These are phyloP conservation scores for Globisporangium spiculum DNA, from an alignment of 352 stramenopile species.

Conservation along the genomic window DNA sequence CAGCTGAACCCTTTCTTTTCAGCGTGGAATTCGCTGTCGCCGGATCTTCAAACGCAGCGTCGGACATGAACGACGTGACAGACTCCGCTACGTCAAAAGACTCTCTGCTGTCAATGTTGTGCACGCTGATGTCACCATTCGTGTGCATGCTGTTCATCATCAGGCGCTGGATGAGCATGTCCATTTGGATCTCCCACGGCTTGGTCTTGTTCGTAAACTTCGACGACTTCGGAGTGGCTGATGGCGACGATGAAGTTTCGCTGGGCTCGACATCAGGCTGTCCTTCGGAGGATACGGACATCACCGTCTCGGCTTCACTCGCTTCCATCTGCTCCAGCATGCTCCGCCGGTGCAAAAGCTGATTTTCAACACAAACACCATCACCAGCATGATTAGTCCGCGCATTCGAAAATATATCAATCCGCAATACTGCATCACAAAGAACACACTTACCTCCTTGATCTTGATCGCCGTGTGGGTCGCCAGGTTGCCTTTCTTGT, in stretches of 20 bases:
- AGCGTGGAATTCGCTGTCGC: neutral
- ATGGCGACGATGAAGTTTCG: conserved; percentile 11
- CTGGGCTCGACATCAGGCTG: conserved; percentile 14
- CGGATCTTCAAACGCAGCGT: conserved; percentile 21
- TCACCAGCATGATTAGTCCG: neutral
- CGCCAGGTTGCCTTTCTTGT: conserved; percentile 82
- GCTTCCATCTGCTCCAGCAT: conserved; percentile 7
- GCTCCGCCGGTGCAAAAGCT: conserved; percentile 9
- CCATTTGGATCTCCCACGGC: conserved; percentile 85
- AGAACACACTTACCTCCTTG: conserved; percentile 26
- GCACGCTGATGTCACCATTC: conserved; percentile 74
- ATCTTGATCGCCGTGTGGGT: conserved; percentile 78
- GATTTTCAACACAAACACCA: neutral
- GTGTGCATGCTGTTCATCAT: conserved; percentile 82
- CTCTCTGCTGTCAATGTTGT: conserved; percentile 68
- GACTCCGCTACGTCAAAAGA: conserved; percentile 41
- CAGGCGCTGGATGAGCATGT: conserved; percentile 76
- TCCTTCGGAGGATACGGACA: conserved; percentile 8
- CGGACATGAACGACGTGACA: conserved; percentile 37
- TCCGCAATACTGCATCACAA: neutral
- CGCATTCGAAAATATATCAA: neutral
- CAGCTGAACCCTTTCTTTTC: neutral
- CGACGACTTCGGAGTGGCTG: conserved; percentile 7
- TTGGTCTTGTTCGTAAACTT: conserved; percentile 31
- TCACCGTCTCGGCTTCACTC: neutral